Conservation (phyloP, 352 stramenopile species). For the Elongisporangium anandrum region DNA sequence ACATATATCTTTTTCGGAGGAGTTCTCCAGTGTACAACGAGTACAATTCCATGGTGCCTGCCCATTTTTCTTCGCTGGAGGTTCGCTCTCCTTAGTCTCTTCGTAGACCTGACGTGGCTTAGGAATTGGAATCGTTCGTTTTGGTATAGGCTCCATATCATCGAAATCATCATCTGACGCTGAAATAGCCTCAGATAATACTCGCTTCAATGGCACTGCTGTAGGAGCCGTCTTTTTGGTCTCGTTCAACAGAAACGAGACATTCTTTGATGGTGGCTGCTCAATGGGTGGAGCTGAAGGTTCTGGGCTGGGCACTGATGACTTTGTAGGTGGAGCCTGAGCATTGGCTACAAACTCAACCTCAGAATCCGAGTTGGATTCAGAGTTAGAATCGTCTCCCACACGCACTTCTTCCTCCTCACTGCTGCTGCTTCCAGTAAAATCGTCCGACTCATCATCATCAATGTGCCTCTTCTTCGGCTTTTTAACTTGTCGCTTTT, state of each 20-base stretch:
- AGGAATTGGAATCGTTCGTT: background rate
- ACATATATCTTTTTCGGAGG: slow-evolving; percentile 46
- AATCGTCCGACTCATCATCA: slow-evolving; percentile 45
- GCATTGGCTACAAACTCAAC: slow-evolving; percentile 8
- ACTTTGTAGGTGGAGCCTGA: background rate
- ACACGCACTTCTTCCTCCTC: slow-evolving; percentile 14
- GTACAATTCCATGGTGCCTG: slow-evolving; percentile 54
- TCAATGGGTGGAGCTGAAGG: background rate
- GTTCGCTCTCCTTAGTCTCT: slow-evolving; percentile 42
- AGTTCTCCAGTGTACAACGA: slow-evolving; percentile 78
- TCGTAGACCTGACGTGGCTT: slow-evolving; percentile 24
- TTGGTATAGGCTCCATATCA: background rate
- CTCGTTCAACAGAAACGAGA: background rate
- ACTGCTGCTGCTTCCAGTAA: slow-evolving; percentile 24
- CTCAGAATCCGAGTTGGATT: slow-evolving; percentile 1
- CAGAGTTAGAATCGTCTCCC: slow-evolving; percentile 3
- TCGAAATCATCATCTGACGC: slow-evolving; percentile 15
- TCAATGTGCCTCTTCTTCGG: slow-evolving; percentile 34
- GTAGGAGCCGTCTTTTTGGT: background rate
- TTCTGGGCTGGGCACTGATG: background rate
- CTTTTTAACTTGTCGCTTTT: slow-evolving; percentile 10
- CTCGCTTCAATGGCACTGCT: background rate
- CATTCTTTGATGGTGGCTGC: background rate
- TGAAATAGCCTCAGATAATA: background rate
- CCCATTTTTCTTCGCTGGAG: slow-evolving; percentile 10